Evolutionary conservation across 2,329 filamentous ascomycete species (phyloP).

Genomic region (Polytolypa hystricis): DNA sequence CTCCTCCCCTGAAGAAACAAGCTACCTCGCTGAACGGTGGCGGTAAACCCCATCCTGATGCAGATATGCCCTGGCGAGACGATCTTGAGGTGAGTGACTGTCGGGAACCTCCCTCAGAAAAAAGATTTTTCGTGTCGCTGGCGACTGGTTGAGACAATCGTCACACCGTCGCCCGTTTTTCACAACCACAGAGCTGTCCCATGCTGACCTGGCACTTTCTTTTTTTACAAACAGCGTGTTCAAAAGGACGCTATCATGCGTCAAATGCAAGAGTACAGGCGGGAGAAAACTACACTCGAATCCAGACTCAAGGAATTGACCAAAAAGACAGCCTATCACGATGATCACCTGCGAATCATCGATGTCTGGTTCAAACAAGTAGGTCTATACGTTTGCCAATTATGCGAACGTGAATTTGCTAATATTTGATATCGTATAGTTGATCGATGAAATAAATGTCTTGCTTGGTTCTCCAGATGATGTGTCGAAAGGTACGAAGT

Average conservation of each 20-base stretch:
- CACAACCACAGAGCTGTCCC: constrained; percentile 14
- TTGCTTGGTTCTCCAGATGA: constrained; percentile 23
- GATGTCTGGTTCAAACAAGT: constrained; percentile 95
- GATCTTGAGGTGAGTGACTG: constrained; percentile 58
- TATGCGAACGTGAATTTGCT: constrained; percentile 1
- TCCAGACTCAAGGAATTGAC: constrained; percentile 68
- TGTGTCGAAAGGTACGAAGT: constrained; percentile 11
- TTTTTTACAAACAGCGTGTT: constrained; percentile 51
- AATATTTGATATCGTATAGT: constrained; percentile 16
- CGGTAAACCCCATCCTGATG: constrained; percentile 51
- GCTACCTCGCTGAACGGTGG: constrained; percentile 60
- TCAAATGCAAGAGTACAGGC: constrained; percentile 96
- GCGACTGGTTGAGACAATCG: too few relatives aligned
- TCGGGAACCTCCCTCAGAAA: background rate
- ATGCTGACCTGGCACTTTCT: constrained; percentile 29
- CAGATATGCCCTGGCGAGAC: constrained; percentile 60
- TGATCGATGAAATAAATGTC: constrained; percentile 38
- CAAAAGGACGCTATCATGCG: constrained; percentile 95
- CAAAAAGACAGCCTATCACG: constrained; percentile 68
- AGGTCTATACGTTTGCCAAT: constrained; percentile 21
- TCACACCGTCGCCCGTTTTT: too few relatives aligned
- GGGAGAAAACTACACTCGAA: constrained; percentile 74
- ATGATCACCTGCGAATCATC: constrained; percentile 82
- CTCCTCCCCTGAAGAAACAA: constrained; percentile 84
- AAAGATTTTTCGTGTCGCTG: background rate